Base-by-base conservation (phyloP, 805 yeast genomes). In the Candida boidinii region DNA sequence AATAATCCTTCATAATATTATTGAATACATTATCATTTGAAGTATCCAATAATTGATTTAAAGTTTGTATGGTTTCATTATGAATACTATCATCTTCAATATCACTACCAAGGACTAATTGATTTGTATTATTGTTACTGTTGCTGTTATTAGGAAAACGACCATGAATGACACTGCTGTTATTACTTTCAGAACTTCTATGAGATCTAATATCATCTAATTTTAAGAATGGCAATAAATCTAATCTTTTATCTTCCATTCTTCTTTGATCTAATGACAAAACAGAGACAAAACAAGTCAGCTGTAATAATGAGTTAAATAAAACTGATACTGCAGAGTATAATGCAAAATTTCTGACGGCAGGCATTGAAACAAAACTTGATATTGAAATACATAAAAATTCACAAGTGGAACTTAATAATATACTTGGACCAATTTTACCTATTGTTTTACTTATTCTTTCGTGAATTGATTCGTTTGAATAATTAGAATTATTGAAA, bases 311-410 rank as follows among this genome's bases (percentile, higher is more conserved):
- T 1, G 90, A 77, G 51, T 90, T 88, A 45, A 84, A 60, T 5
- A 81, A 48, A 3, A 90, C 79, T 0, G 97, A 90, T 13, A 86
- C 81, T 0, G 95, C 88, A 6, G 95, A 84, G 49, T 85, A 92
- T 11, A 82, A 56, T 0, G 98, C 96, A 64, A 90, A 90, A 54
- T 88, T 92, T 41, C 80, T 70, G 14, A 90, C 97, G 0, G 97
- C 97, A 2, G 97, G 97, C 96, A 92, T 92, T 10, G 79, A 69
- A 6, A 92, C 96, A 4, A 66, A 55, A 1, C 94, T 66, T 0
- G 95, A 95, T 26, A 90, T 60, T 7, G 75, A 56, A 47, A 90
- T 87, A 48, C 95, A 83, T 7, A 76, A 62, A n/a, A 79, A 65
- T 47, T 92, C 96, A 29, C 88, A 73, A 1, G 76, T 43, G 0